Base-by-base conservation (phyloP, 2,329 filamentous ascomycete species). In the Mycogone perniciosa region DNA sequence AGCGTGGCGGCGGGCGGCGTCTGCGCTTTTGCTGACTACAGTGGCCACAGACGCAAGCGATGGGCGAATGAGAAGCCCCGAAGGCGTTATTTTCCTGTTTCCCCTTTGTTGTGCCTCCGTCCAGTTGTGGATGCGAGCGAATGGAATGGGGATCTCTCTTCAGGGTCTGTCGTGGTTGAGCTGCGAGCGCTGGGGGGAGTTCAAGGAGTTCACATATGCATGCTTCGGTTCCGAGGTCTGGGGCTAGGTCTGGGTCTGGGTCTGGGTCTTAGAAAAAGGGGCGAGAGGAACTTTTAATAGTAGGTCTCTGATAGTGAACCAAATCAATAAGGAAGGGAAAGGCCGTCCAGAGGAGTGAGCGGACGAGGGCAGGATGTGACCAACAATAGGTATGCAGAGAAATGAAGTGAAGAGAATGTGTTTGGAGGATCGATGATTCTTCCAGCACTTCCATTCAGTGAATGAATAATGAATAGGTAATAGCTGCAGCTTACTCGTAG, bases 1-100 rank as follows among this genome's bases (percentile, higher is more conserved):
- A 45, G 35, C 42, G 50, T 52, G 50, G 50, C 50, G 50, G 35
- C 50, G 50, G 50, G 50, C 47, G 50, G 50, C 50, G 50, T 40
- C 27, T 37, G 38, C 33, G 33, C 40, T 38, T 34, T 30, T 46
- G 40, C 40, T 42, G 43, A 41, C 41, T 38, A 50, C 35, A 38
- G 35, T n/a, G 13, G 13, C 5, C 39, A 40, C 40, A 50, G 20
- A n/a, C 43, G 42, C 31, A 33, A 7, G 10, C 13, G 13, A 5
- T 26, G 10, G n/a, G 6, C 41, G 41, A 44, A 44, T 49, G 31
- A 44, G 27, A 13, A 35, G 33, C 39, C 20, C 38, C 7, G 37
- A 39, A 7, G 33, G 35, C 37, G 20, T 20, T 20, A 20, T 20
- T 20, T 20, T 20, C 20, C 20, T 20, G 20, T 20, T 20, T 20